Base-by-base conservation (phyloP, 2,329 filamentous ascomycete genomes). In the Cyphellophora europaea region DNA sequence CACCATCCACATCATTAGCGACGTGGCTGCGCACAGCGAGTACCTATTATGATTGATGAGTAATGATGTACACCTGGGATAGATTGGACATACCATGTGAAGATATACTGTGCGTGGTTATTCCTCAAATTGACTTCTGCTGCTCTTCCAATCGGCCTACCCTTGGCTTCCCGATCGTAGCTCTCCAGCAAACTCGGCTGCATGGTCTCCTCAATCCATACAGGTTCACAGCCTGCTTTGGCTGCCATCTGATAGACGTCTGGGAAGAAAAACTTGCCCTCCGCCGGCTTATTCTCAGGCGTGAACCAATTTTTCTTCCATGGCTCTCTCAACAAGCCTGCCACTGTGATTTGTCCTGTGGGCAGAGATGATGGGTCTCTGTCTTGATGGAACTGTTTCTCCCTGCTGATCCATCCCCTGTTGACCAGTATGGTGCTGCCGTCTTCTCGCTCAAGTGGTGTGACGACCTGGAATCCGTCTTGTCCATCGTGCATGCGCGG, bases 261-360 rank as follows among this genome's bases (percentile, higher is more conserved):
- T 0, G 91, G 89, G 53, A 98, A 98, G 62, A 94, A 94, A 57
- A 93, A 98, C 58, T 87, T 79, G 40, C 80, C 76, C 53, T 78
- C 77, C 48, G 88, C 79, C 0, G 89, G 89, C 49, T 76, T 69
- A 51, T 98, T 98, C 0, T 82, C 78, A 0, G 91, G 91, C 37
- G 91, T 98, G 58, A 98, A 98, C 73, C 88, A 82, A 58, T 98
- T 98, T 71, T 89, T 93, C 72, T 93, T 91, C 75, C 85, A 93
- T 6, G 89, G 89, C 63, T 91, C 77, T 40, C 91, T 65, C 55
- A 98, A 56, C 56, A 98, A 53, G 0, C 91, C 91, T 61, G 94
- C 79, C 2, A 98, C 77, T 1, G 71, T 73, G 6, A 96, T 79
- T 51, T 82, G 75, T 0, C 77, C 85, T 32, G 53, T 56, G 0